Conservation (phyloP, 1,139 yeast species). For the Eremothecium sinecaudum region DNA sequence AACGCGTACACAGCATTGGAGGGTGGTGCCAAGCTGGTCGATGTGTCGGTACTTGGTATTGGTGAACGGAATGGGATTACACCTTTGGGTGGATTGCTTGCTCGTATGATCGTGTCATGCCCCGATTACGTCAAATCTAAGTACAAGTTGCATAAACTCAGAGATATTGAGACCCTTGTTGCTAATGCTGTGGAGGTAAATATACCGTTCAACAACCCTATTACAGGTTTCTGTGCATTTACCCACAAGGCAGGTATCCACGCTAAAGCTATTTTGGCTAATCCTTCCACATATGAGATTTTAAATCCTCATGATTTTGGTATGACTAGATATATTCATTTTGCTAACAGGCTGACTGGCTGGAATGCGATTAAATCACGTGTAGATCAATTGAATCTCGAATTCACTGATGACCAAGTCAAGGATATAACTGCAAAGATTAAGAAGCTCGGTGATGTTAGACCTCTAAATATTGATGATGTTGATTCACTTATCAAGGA, state of each 20-base stretch:
- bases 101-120: conserved; percentile 98
- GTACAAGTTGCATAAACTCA: conserved; percentile 89
- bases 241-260: conserved; percentile 99
- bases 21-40: conserved; percentile 94
- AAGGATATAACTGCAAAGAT: conserved; percentile 92
- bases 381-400: conserved; percentile 91
- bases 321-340: conserved; percentile 88
- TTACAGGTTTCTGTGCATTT: conserved; percentile 98
- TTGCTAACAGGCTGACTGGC: conserved; percentile 95
- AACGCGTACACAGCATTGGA: conserved; percentile 97
- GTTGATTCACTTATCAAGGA: conserved; percentile 95
- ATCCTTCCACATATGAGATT: conserved; percentile 96
- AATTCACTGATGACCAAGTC: conserved; percentile 83
- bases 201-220: conserved; percentile 96
- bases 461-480: conserved; percentile 91
- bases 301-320: conserved; percentile 93
- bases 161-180: conserved; percentile 91
- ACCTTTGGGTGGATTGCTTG: conserved; percentile 96
- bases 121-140: conserved; percentile 92
- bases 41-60: conserved; percentile 91
- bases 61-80: conserved; percentile 99
- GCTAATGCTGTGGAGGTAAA: conserved; percentile 97
- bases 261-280: conserved; percentile 96
- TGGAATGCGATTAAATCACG: conserved; percentile 99
- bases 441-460: conserved; percentile 88